Base-by-base conservation (phyloP, 1,284 basidiomycete species). In the Laetiporus sulphureus region DNA sequence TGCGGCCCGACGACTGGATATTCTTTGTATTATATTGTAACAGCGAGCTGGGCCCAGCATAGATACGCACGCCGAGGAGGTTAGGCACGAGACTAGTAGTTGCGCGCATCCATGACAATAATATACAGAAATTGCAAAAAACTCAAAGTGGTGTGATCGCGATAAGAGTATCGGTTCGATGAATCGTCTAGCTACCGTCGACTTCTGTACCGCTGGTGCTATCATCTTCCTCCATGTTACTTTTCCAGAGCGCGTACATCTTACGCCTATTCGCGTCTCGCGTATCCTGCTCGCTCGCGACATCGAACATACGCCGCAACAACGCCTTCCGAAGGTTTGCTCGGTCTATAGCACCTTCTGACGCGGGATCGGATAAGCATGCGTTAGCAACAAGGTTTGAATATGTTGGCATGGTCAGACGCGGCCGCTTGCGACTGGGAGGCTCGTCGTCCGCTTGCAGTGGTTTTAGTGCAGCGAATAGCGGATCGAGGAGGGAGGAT, bases 221-320 rank as follows among this genome's bases (percentile, higher is more conserved):
- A n/a, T 65, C 66, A 7, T 68, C 68, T 11, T 77, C 75, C 18
- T 75, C 79, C 39, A 63, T 62, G 32, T 67, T 66, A 29, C 68
- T 71, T 54, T 83, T 82, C 76, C 90, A 95, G 20, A 93, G 63
- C 7, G 72, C 73, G 60, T 94, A 95, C 62, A 96, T 72, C 64
- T 79, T 85, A 60, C 86, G 71, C 51, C 93, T 73, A 61, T 88
- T 91, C 2, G 82, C 66, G 49, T 91, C 86, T 48, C 79, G 75
- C 21, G 88, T 83, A 30, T 80, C 76, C 45, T 79, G 71, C 36
- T 78, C 70, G 49, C 88, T 83, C 11, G 91, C 92, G 32, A 81
- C 68, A 22, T 82, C 75, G 57, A 95, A 94, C 41, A 94, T 53
- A 18, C 63, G 69, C 51, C 71, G 68, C 47, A 93, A 64, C 10